Conservation (phyloP, 192 early-diverging fungal species). For the Linnemannia elongata region DNA sequence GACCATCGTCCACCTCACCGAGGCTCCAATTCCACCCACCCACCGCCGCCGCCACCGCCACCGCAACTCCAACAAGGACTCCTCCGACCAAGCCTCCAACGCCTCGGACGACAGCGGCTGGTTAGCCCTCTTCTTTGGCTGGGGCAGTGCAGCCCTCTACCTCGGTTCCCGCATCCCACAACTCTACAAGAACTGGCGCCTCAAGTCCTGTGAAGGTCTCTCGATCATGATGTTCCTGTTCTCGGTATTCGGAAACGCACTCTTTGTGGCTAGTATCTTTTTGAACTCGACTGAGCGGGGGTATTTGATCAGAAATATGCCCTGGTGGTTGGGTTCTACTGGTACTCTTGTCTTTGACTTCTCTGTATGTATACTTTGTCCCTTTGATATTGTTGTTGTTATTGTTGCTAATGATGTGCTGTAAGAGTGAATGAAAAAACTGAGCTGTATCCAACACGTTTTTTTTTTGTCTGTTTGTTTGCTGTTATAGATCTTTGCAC, state of each 20-base stretch:
- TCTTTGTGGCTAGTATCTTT: slow-evolving; percentile 77
- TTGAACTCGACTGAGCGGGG: slow-evolving; percentile 73
- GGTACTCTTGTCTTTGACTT: slow-evolving; percentile 82
- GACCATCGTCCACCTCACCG: background rate
- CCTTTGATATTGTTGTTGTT: background rate
- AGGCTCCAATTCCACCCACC: background rate
- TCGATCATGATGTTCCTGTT: slow-evolving; percentile 84
- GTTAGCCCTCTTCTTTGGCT: slow-evolving; percentile 79
- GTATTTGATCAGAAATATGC: slow-evolving; percentile 75
- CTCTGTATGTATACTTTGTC: slow-evolving; percentile 58
- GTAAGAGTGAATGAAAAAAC: background rate
- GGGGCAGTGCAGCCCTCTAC: slow-evolving; percentile 80
- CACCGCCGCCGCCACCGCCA: background rate
- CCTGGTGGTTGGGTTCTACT: slow-evolving; percentile 81
- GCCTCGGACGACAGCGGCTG: background rate
- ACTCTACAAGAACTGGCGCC: slow-evolving; percentile 80
- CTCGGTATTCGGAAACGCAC: slow-evolving; percentile 80
- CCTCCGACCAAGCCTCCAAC: background rate
- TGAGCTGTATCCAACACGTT: background rate
- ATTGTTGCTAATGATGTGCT: too few relatives aligned
- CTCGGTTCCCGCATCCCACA: slow-evolving; percentile 87
- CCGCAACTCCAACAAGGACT: background rate
- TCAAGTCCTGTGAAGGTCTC: slow-evolving; percentile 80
- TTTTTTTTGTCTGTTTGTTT: background rate
- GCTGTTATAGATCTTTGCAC: slow-evolving; percentile 31